Percentiles rank a stretch among this genome's conserved stretches.
phyloP scores from a whole-genome alignment of 2,329 filamentous ascomycete species.

The Paecilomyces fulvus region DNA sequence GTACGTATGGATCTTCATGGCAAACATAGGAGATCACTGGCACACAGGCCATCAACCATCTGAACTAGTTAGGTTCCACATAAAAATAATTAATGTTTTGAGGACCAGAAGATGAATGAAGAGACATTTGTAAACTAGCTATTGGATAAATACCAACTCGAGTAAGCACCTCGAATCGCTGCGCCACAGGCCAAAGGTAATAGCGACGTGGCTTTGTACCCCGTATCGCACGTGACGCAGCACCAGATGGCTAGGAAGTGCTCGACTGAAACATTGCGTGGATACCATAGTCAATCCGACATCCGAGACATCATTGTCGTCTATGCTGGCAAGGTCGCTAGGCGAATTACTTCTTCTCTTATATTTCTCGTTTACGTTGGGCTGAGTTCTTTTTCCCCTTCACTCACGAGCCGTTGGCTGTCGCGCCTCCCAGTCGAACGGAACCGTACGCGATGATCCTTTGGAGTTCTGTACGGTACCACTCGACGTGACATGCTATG shows the following conservation, averaged over 20 bases:
- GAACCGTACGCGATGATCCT: background rate
- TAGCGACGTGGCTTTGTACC: background rate
- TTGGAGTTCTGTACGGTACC: constrained; percentile 4
- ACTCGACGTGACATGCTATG: constrained; percentile 18
- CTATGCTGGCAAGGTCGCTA: background rate
- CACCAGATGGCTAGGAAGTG: background rate
- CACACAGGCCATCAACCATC: background rate
- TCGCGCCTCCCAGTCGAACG: background rate
- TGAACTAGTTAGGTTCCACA: background rate
- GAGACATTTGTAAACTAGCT: no score
- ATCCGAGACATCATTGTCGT: background rate
- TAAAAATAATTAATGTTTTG: background rate
- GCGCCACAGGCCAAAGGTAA: background rate
- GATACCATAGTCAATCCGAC: background rate
- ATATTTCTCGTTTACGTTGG: background rate
- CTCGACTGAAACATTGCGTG: background rate
- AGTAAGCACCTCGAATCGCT: background rate
- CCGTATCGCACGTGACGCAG: background rate
- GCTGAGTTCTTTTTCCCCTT: background rate
- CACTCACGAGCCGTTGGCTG: background rate
- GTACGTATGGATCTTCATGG: background rate
- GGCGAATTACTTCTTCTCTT: background rate
- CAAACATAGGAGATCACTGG: background rate
- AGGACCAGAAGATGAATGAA: background rate
- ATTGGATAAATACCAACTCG: no score